Conservation (phyloP, 2,329 filamentous ascomycete species). For the Rutstroemia sp. region DNA sequence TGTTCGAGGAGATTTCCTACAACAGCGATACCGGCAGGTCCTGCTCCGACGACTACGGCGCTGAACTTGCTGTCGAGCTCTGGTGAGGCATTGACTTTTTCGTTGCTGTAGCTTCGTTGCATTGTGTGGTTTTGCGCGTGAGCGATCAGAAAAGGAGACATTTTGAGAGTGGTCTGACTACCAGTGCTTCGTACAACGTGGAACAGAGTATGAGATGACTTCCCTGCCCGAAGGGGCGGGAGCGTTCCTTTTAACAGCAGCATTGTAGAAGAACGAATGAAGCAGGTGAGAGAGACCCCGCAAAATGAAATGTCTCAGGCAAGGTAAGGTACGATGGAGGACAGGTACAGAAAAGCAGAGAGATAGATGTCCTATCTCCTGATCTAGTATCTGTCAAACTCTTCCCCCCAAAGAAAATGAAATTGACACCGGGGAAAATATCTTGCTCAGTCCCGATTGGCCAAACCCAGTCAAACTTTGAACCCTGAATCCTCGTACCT, state of each 20-base stretch:
- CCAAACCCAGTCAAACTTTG: not conserved
- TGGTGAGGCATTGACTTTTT: not conserved
- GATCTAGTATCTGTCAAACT: not conserved
- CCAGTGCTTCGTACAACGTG: constrained; percentile 1
- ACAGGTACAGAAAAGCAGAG: not conserved
- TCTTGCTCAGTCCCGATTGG: not conserved
- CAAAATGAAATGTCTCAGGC: not conserved
- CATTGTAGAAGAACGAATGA: not conserved
- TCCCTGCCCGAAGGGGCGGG: constrained; percentile 1
- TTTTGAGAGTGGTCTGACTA: not conserved
- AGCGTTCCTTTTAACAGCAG: not conserved
- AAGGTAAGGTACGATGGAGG: not conserved
- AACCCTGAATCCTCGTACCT: too few species aligned
- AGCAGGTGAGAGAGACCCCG: not conserved
- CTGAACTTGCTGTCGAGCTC: constrained; percentile 31
- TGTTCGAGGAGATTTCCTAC: constrained; percentile 55
- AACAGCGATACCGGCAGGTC: constrained; percentile 51
- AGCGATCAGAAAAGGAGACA: not conserved
- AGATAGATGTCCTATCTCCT: not conserved
- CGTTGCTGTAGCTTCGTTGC: not conserved
- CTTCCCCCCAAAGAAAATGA: not conserved
- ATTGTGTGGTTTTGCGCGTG: not conserved
- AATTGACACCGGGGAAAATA: not conserved
- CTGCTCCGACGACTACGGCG: constrained; percentile 51
- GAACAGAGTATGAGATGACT: not conserved